Evolutionary conservation across 2,329 filamentous ascomycete genomes (phyloP), one percentile per base, ranked within the genome.

Genomic region (Escovopsis sp.): DNA sequence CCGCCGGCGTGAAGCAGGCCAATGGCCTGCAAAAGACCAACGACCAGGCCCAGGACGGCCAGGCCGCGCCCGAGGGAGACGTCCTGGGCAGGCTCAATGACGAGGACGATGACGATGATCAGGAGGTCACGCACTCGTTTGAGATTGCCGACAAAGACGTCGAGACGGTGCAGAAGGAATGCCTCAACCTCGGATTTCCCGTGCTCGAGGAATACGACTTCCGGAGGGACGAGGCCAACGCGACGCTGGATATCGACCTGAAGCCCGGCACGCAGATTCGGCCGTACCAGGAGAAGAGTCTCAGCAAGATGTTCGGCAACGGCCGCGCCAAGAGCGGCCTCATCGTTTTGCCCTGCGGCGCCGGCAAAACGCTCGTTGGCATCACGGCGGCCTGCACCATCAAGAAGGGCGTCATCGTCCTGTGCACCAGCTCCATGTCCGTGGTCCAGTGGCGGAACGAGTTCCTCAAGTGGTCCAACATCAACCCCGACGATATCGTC

Each of bases 221-320:
- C 61, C 75, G 87, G 44, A 88, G 91, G 51, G 91, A 98, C 57
- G 76, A 84, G 46, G 73, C 78, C 51, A 98, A 96, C 54, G 76
- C 89, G 1, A 94, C 85, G 39, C 68, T 98, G 31, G 87, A 96
- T 43, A 98, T 98, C 51, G 89, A 96, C 58, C 68, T 96, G 39
- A 84, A 84, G 52, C 88, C 89, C 0, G 80, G 81, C 43, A 89
- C 88, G 0, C 83, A 89, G 54, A 96, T 96, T 57, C 79, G 89
- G 57, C 66, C 94, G 47, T 98, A 98, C 53, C 91, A 98, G 58
- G 91, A 98, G 61, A 94, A 95, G 65, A 94, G 87, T 50, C 68
- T 98, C 9, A 94, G 85, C 66, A 98, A 98, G 62, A 98, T 98
- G 91, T 98, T 98, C 58, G 89, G 91, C 56, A 98, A 98, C 56